A percentile compares a stretch with the other conserved stretches of the same genome.
Evolutionary conservation across 2,329 filamentous ascomycete genomes (phyloP).

Genomic region (Colletotrichum sp.): DNA sequence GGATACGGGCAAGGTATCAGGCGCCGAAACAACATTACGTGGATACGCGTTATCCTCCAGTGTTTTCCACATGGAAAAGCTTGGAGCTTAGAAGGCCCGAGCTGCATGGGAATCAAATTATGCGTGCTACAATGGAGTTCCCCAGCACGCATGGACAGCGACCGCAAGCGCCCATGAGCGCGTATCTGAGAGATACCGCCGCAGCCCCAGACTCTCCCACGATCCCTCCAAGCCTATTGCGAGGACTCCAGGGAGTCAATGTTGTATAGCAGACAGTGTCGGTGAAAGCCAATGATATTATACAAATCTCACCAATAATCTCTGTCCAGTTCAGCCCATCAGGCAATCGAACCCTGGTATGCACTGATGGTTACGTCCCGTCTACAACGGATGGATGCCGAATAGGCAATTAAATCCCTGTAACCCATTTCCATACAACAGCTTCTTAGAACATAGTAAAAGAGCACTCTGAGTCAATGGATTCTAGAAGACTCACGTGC

Average conservation of each 20-base stretch:
- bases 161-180: background rate
- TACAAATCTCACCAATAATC: background rate
- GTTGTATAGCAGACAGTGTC: rapidly evolving
- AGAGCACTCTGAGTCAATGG: background rate
- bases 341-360: background rate
- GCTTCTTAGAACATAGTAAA: background rate
- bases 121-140: background rate
- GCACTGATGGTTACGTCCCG: background rate
- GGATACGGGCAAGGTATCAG: background rate
- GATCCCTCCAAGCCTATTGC: background rate
- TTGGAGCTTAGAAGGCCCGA: background rate
- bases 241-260: background rate
- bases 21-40: background rate
- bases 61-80: background rate
- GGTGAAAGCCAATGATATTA: background rate
- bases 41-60: background rate
- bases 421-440: background rate
- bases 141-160: background rate
- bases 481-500: background rate
- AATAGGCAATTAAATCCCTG: background rate
- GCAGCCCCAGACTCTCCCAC: background rate
- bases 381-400: background rate
- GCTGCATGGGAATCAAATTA: background rate
- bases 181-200: background rate
- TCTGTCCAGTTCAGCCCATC: background rate